These are phyloP conservation scores for Fraxinus americana DNA, from an alignment of 257 asterid genomes.

Conservation along the genomic window DNA sequence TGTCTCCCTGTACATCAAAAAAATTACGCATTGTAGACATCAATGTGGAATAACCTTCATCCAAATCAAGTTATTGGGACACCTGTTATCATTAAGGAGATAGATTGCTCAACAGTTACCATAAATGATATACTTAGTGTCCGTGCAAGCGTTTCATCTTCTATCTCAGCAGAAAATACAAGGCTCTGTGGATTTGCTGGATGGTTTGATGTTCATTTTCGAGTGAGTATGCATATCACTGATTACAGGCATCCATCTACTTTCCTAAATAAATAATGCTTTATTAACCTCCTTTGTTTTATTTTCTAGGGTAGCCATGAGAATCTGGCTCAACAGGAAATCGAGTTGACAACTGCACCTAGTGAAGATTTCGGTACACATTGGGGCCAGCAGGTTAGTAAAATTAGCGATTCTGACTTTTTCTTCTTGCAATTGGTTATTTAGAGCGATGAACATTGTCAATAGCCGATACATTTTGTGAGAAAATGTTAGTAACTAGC, in stretches of 20 bases:
- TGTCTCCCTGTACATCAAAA: constrained; percentile 21
- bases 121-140: constrained; percentile 60
- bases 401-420: not conserved
- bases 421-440: not conserved
- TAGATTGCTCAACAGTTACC: constrained; percentile 75
- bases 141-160: constrained; percentile 59
- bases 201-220: constrained; percentile 99
- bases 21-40: constrained; percentile 54
- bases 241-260: constrained; percentile 7
- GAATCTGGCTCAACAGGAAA: constrained; percentile 72
- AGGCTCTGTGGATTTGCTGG: constrained; percentile 91
- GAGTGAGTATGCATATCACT: constrained; percentile 52
- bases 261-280: not conserved
- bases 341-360: constrained; percentile 89
- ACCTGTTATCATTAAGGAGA: constrained; percentile 70
- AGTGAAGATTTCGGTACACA: constrained; percentile 69
- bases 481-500: not conserved
- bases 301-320: constrained; percentile 56
- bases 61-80: constrained; percentile 86
- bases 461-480: not conserved
- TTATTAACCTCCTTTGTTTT: constrained; percentile 24
- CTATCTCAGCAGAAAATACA: constrained; percentile 60
- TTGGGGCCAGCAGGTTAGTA: constrained; percentile 96
- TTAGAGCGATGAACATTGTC: not conserved
- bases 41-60: constrained; percentile 84